These are phyloP conservation scores for Talaromyces rugulosus DNA, from an alignment of 2,329 filamentous ascomycete genomes.

Conservation along the genomic window DNA sequence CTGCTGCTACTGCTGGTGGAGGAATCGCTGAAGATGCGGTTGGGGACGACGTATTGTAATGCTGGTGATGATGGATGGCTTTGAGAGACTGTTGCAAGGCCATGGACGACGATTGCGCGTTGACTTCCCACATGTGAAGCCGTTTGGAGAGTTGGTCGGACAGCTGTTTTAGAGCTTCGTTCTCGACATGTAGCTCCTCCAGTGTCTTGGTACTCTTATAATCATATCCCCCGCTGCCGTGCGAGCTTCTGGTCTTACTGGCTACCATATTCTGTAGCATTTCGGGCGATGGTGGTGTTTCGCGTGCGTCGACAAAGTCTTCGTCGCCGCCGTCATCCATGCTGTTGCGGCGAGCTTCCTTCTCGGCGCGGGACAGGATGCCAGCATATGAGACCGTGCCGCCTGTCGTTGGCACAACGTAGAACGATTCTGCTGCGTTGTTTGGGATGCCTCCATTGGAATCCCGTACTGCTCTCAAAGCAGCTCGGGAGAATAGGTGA, in stretches of 20 bases:
- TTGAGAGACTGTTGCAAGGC: slow-evolving; percentile 78
- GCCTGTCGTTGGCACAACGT: slow-evolving; percentile 87
- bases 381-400: slow-evolving; percentile 91
- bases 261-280: slow-evolving; percentile 42
- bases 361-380: slow-evolving; percentile 61
- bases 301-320: slow-evolving; percentile 84
- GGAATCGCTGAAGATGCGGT: slow-evolving; percentile 26
- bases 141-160: slow-evolving; percentile 82
- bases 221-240: slow-evolving; percentile 12
- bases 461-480: slow-evolving; percentile 71
- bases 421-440: slow-evolving; percentile 71
- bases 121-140: slow-evolving; percentile 89
- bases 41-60: slow-evolving; percentile 21
- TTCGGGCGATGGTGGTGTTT: slow-evolving; percentile 54
- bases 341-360: slow-evolving; percentile 39
- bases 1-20: slow-evolving; percentile 13
- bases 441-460: slow-evolving; percentile 56
- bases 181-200: slow-evolving; percentile 87
- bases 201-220: slow-evolving; percentile 56
- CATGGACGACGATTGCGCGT: slow-evolving; percentile 80
- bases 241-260: slow-evolving; percentile 28
- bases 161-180: slow-evolving; percentile 76
- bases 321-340: slow-evolving; percentile 68
- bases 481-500: slow-evolving; percentile 79
- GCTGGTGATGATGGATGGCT: slow-evolving; percentile 40